Base-by-base conservation (phyloP, 2,329 filamentous ascomycete genomes). In the Cordyceps javanica region DNA sequence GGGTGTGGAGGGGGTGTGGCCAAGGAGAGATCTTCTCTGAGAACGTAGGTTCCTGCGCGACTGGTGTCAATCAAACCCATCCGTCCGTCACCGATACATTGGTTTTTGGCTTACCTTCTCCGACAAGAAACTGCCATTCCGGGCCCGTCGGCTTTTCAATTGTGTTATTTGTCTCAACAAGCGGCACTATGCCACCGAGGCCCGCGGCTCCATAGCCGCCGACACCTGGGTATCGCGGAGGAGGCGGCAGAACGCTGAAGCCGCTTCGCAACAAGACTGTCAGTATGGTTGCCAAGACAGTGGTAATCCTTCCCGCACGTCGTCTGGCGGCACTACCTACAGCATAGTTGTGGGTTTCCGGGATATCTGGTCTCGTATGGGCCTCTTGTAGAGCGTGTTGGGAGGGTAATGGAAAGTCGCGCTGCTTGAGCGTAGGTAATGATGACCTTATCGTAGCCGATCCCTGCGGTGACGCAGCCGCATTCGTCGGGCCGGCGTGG, bases 1-100 rank as follows among this genome's bases (percentile, higher is more conserved):
- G 94, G 94, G 73, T 99, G 94, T 14, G 92, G 92, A 62, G 93
- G 93, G 58, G 94, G 94, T 34, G 92, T 97, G 45, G 94, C 93
- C 58, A 99, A 86, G 64, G 91, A 88, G 28, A 99, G 77, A 70
- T 96, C 90, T 73, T 99, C 93, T 70, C 91, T 88, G 44, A 97
- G 82, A 23, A 89, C 81, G 68, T 99, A 99, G 60, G 90, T 93
- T 67, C 92, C 91, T 94, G 65, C 55, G 34, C 25, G 16, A 11
- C 10, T 26, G 7, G 53, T n/a, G n/a, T 32, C 32, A 26, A 45
- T 42, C 9, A 14, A 42, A 3, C 23, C 16, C 28, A 19, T 25
- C 10, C 13, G 23, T 25, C 13, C 8, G 21, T n/a, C 21, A 32
- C 14, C 23, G 3, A 25, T n/a, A 23, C 32, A 56, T 62, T 5